These are phyloP conservation scores for Diplodia corticola DNA, from an alignment of 2,329 filamentous ascomycete genomes.

Conservation along the genomic window DNA sequence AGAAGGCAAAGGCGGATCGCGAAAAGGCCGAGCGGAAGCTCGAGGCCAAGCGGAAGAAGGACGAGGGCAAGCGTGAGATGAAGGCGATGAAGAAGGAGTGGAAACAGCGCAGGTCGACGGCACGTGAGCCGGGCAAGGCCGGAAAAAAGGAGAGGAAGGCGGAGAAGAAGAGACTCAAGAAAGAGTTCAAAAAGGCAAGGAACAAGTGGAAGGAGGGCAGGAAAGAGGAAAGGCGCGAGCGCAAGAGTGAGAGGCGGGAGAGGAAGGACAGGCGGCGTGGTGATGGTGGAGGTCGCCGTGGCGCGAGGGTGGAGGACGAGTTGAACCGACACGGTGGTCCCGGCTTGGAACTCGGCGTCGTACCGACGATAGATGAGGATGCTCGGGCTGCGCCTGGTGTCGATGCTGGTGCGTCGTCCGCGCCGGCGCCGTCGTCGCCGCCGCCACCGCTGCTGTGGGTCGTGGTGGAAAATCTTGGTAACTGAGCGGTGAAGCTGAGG, in stretches of 20 bases:
- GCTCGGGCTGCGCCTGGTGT: not conserved
- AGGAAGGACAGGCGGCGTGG: not conserved
- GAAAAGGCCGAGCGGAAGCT: slow-evolving; percentile 3
- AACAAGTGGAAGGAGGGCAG: slow-evolving; percentile 1
- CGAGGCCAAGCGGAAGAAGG: slow-evolving; percentile 27
- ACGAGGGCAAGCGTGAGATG: slow-evolving; percentile 27
- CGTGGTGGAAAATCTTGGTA: slow-evolving; percentile 15
- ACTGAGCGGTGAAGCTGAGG: slow-evolving; percentile 2
- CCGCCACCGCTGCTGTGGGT: slow-evolving; percentile 15
- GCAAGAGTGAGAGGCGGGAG: not conserved
- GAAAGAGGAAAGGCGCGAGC: slow-evolving; percentile 6
- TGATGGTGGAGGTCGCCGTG: not conserved
- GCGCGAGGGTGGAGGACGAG: not conserved
- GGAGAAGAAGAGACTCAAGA: slow-evolving; percentile 28
- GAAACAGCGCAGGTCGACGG: slow-evolving; percentile 29
- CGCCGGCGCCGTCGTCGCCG: not conserved
- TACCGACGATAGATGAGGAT: not conserved
- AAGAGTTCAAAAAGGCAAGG: slow-evolving; percentile 19
- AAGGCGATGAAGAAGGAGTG: slow-evolving; percentile 29
- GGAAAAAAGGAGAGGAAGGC: slow-evolving; percentile 13
- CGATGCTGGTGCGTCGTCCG: not conserved
- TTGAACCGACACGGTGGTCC: not conserved
- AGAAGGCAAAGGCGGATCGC: slow-evolving; percentile 27
- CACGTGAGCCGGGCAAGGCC: slow-evolving; percentile 24
- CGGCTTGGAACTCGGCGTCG: not conserved